Percentiles rank a stretch among this genome's conserved stretches.
Evolutionary conservation across 2,329 filamentous ascomycete species (phyloP).

Genomic region (Grosmannia penicillata): DNA sequence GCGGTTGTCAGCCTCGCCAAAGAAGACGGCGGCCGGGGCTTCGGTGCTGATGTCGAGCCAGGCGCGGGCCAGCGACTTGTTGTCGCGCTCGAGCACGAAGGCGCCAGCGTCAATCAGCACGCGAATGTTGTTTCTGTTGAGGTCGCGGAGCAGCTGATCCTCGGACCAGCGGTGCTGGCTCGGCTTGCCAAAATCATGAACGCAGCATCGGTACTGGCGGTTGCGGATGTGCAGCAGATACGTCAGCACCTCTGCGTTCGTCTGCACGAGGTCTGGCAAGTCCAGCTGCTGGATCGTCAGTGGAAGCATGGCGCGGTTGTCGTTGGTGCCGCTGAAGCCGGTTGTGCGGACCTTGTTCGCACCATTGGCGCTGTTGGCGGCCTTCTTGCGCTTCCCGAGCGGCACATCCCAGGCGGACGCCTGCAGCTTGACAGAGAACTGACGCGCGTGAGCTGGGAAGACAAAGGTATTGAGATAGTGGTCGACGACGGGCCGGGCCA

Average conservation of each 20-base stretch:
- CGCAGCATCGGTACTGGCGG: slow-evolving; percentile 22
- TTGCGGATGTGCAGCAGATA: slow-evolving; percentile 41
- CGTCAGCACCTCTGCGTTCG: slow-evolving; percentile 46
- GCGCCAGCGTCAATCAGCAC: slow-evolving; percentile 52
- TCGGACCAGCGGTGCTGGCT: slow-evolving; percentile 26
- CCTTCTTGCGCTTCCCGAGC: slow-evolving; percentile 17
- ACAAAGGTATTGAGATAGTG: slow-evolving; percentile 49
- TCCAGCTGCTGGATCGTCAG: slow-evolving; percentile 51
- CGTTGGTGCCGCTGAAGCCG: slow-evolving; percentile 60
- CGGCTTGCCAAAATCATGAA: slow-evolving; percentile 15
- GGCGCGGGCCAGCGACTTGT: slow-evolving; percentile 27
- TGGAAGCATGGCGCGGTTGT: slow-evolving; percentile 43
- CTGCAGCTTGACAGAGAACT: slow-evolving; percentile 48
- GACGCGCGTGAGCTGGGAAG: slow-evolving; percentile 49
- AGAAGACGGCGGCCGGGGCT: slow-evolving; percentile 37
- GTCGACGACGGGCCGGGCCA: slow-evolving; percentile 36
- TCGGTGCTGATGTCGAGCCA: slow-evolving; percentile 33
- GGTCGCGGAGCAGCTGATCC: slow-evolving; percentile 23
- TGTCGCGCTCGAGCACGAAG: slow-evolving; percentile 46
- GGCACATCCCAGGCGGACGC: slow-evolving; percentile 56
- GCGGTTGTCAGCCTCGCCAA: slow-evolving; percentile 14
- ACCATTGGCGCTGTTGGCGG: neutral
- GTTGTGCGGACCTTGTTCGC: slow-evolving; percentile 30
- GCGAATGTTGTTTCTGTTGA: slow-evolving; percentile 24
- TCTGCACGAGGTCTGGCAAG: slow-evolving; percentile 37